phyloP scores from a whole-genome alignment of 2,329 filamentous ascomycete species.

The Arthroderma sp. region DNA sequence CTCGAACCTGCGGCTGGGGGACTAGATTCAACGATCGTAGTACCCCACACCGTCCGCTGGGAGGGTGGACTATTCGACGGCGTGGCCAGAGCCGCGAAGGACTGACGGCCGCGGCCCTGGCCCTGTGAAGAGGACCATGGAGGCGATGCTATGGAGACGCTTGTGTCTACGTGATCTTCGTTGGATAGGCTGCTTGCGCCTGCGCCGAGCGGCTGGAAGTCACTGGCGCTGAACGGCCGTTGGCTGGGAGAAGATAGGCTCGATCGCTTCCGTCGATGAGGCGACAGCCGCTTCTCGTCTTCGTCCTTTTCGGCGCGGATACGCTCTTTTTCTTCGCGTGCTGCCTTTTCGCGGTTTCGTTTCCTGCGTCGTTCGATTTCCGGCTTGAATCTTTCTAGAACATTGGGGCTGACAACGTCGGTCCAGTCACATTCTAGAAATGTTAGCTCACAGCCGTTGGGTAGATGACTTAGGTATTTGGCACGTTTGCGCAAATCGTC shows the following conservation, averaged over 20 bases:
- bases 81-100: conserved; percentile 49
- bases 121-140: conserved; percentile 29
- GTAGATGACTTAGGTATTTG: conserved; percentile 78
- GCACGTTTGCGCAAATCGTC: conserved; percentile 70
- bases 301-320: conserved; percentile 70
- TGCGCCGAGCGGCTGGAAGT: conserved; percentile 50
- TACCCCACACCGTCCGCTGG: conserved; percentile 85
- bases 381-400: conserved; percentile 60
- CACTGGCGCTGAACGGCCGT: conserved; percentile 45
- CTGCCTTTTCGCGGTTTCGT: conserved; percentile 69
- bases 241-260: conserved; percentile 34
- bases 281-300: conserved; percentile 55
- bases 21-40: conserved; percentile 53
- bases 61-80: conserved; percentile 71
- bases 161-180: conserved; percentile 22
- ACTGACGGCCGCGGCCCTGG: conserved; percentile 25
- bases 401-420: conserved; percentile 64
- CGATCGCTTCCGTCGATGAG: conserved; percentile 50
- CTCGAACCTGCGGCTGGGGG: conserved; percentile 29
- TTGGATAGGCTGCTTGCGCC: conserved; percentile 21
- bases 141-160: conserved; percentile 31
- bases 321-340: conserved; percentile 74
- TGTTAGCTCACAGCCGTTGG: conserved; percentile 78
- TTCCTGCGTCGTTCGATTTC: conserved; percentile 65
- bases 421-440: conserved; percentile 95